Percentiles rank a stretch among this genome's conserved stretches.
These are phyloP conservation scores for Penicillium paxilli DNA, from an alignment of 495 filamentous ascomycete genomes.

Conservation along the genomic window DNA sequence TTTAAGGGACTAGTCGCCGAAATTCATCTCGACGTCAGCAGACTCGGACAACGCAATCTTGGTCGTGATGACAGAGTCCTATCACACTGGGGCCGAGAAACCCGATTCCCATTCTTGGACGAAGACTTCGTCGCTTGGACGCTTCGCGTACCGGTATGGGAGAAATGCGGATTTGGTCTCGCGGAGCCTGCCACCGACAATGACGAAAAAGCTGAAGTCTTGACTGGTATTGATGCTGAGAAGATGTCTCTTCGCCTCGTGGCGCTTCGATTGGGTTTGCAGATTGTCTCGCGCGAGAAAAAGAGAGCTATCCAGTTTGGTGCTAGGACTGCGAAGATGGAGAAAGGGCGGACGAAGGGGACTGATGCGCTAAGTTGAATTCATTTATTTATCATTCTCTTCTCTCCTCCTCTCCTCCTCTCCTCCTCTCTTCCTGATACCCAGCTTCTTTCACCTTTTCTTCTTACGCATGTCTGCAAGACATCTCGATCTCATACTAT, in stretches of 20 bases:
- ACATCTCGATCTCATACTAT: not conserved
- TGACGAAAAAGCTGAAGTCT: not conserved
- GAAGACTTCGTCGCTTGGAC: slow-evolving; percentile 84
- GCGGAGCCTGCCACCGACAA: slow-evolving; percentile 3
- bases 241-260: slow-evolving; percentile 82
- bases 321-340: slow-evolving; percentile 83
- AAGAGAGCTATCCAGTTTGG: slow-evolving; percentile 94
- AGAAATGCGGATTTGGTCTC: slow-evolving; percentile 78
- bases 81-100: slow-evolving; percentile 86
- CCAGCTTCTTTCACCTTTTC: not conserved
- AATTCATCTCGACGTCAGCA: slow-evolving; percentile 79
- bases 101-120: slow-evolving; percentile 89
- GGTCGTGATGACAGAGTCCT: slow-evolving; percentile 92
- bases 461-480: not conserved
- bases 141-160: slow-evolving; percentile 68
- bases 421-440: slow-evolving; percentile 6
- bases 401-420: not conserved
- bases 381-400: not conserved
- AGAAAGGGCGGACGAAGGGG: slow-evolving; percentile 69
- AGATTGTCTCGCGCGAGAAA: slow-evolving; percentile 72
- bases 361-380: slow-evolving; percentile 52
- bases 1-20: slow-evolving; percentile 76
- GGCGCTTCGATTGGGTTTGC: slow-evolving; percentile 72
- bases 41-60: slow-evolving; percentile 89
- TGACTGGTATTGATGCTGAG: slow-evolving; percentile 61